phyloP scores from a whole-genome alignment of 768 basidiomycete genomes.

The Collybia nuda region DNA sequence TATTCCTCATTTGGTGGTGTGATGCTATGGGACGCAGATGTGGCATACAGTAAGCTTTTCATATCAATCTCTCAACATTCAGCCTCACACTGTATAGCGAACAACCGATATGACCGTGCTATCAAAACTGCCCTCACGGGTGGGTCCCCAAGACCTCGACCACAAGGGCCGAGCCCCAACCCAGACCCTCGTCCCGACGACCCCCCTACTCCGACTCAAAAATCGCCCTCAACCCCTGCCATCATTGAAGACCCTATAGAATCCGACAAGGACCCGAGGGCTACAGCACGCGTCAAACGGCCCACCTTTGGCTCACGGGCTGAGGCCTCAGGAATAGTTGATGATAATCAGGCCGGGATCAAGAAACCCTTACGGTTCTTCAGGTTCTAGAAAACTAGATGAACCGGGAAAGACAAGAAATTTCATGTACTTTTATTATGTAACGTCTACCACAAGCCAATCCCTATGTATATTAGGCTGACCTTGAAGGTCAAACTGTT shows the following conservation, averaged over 20 bases:
- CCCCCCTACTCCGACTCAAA: conserved; percentile 2
- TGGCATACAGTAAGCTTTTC: conserved; percentile 40
- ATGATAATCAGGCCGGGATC: conserved; percentile 8
- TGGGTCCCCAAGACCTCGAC: conserved; percentile 10
- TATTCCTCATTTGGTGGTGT: conserved; percentile 64
- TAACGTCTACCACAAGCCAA: no score
- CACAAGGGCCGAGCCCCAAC: conserved; percentile 13
- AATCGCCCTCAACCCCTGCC: conserved; percentile 5
- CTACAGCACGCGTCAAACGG: conserved; percentile 30
- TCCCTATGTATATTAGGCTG: no score
- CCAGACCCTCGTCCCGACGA: conserved; percentile 8
- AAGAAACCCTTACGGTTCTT: conserved; percentile 23
- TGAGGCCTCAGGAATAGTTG: conserved; percentile 4
- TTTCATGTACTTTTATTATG: no score
- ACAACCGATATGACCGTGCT: conserved; percentile 46
- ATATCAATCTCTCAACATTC: conserved; percentile 5
- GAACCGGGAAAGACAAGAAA: no score
- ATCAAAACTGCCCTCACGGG: conserved; percentile 46
- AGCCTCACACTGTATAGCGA: conserved; percentile 25
- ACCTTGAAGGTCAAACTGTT: no score
- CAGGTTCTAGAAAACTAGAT: conserved; percentile 14
- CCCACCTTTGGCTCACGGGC: conserved; percentile 18
- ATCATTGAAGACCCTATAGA: not conserved
- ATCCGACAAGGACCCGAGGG: conserved; percentile 27
- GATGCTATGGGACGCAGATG: conserved; percentile 46